Evolutionary conservation across 2,329 filamentous ascomycete genomes (phyloP).

Genomic region (Endoconidiophora laricicola): DNA sequence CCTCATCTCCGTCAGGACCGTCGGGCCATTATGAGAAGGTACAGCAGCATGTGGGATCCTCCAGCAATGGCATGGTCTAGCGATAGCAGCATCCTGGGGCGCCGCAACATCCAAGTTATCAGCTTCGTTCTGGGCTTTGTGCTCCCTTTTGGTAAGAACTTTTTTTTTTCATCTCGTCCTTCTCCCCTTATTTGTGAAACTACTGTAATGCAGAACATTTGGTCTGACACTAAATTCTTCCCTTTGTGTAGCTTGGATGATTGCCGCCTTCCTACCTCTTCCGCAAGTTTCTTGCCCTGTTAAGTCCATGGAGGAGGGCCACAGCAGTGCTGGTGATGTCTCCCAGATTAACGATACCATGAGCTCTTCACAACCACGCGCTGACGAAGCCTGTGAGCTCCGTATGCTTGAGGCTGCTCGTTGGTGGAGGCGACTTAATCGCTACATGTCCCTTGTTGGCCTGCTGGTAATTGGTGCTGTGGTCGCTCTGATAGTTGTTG

Average conservation of each 20-base stretch:
- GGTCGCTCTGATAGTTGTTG: constrained; percentile 34
- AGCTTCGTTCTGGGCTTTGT: constrained; percentile 65
- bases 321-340: constrained; percentile 7
- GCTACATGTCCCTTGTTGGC: constrained; percentile 40
- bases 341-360: constrained; percentile 1
- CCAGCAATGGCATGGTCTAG: constrained; percentile 51
- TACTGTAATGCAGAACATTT: not conserved
- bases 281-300: constrained; percentile 40
- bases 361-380: constrained; percentile 1
- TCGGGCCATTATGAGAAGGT: constrained; percentile 25
- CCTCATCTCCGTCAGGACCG: constrained; percentile 53
- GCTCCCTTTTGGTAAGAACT: constrained; percentile 48
- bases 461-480: constrained; percentile 36
- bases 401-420: constrained; percentile 27
- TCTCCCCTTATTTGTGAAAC: constrained; percentile 12
- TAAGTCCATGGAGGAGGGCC: constrained; percentile 31
- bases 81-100: constrained; percentile 43
- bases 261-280: constrained; percentile 58
- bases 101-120: constrained; percentile 57
- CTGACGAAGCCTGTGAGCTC: constrained; percentile 10
- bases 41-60: constrained; percentile 47
- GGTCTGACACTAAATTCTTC: not conserved
- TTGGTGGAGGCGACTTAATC: constrained; percentile 45
- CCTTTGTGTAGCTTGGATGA: constrained; percentile 50
- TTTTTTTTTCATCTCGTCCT: constrained; percentile 5